phyloP scores from a whole-genome alignment of 2,329 filamentous ascomycete species.

The Waltergamsia citrina region DNA sequence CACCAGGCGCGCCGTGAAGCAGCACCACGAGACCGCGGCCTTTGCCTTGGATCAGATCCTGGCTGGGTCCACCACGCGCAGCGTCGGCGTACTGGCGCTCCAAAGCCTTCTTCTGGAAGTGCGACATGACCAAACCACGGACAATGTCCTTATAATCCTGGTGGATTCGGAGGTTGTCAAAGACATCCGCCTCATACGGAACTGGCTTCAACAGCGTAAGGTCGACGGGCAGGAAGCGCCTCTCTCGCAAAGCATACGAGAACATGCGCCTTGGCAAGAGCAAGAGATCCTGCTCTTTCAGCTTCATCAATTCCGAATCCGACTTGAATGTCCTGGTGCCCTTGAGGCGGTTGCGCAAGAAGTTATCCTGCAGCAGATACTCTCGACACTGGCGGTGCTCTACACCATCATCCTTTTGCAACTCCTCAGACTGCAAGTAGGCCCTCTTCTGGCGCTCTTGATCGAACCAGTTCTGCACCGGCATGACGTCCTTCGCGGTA shows the following conservation, averaged over 20 bases:
- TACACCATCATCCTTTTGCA: conserved; percentile 24
- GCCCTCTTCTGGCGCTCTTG: conserved; percentile 16
- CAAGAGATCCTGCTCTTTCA: conserved; percentile 16
- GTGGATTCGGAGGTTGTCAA: conserved; percentile 28
- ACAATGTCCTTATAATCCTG: conserved; percentile 31
- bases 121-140: conserved; percentile 26
- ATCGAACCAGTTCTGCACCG: conserved; percentile 27
- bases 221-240: conserved; percentile 27
- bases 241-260: conserved; percentile 28
- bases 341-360: conserved; percentile 22
- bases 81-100: conserved; percentile 20
- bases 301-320: conserved; percentile 17
- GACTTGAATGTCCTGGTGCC: conserved; percentile 22
- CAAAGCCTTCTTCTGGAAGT: conserved; percentile 28
- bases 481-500: conserved; percentile 21
- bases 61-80: conserved; percentile 14
- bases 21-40: conserved; percentile 32
- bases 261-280: conserved; percentile 31
- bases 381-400: conserved; percentile 26
- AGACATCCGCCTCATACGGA: conserved; percentile 22
- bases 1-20: conserved; percentile 35
- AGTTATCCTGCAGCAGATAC: conserved; percentile 20
- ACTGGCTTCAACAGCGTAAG: conserved; percentile 22
- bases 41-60: conserved; percentile 35
- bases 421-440: conserved; percentile 21